Percentiles rank a stretch among this genome's conserved stretches.
Evolutionary conservation across 1,284 basidiomycete genomes (phyloP).

Genomic region (Apiotrichum laibachii): DNA sequence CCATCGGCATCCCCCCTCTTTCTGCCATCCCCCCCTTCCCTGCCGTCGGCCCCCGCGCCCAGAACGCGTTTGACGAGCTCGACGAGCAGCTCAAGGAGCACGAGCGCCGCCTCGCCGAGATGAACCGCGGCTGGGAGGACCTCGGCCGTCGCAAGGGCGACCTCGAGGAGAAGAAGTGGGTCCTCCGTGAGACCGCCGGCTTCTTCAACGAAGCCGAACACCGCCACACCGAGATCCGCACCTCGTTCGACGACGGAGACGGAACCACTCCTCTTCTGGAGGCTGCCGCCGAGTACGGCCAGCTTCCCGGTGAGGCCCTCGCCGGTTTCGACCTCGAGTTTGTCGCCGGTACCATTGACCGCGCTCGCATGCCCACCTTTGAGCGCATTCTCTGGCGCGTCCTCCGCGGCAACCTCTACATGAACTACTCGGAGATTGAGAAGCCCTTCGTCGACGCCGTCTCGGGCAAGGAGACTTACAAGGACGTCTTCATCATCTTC

Average conservation of each 20-base stretch:
- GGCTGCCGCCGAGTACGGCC: constrained; percentile 67
- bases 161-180: constrained; percentile 87
- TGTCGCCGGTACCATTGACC: constrained; percentile 94
- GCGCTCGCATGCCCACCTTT: constrained; percentile 84
- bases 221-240: constrained; percentile 73
- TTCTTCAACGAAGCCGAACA: constrained; percentile 92
- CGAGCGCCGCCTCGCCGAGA: constrained; percentile 78
- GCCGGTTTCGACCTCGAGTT: constrained; percentile 80
- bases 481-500: constrained; percentile 99
- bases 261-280: constrained; percentile 86
- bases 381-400: constrained; percentile 99
- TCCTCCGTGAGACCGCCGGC: constrained; percentile 89
- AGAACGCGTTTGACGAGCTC: constrained; percentile 91
- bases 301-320: constrained; percentile 59
- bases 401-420: constrained; percentile 95
- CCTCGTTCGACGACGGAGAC: constrained; percentile 79
- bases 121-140: constrained; percentile 92
- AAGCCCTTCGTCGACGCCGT: constrained; percentile 87
- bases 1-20: constrained; percentile 74
- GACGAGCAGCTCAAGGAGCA: constrained; percentile 83
- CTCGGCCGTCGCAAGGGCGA: constrained; percentile 83
- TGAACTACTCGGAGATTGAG: constrained; percentile 96
- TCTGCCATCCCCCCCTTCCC: constrained; percentile 77
- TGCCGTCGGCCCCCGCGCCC: constrained; percentile 82
- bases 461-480: constrained; percentile 77